Conservation (phyloP, 768 basidiomycete genomes). For the Lentinula lateritia region DNA sequence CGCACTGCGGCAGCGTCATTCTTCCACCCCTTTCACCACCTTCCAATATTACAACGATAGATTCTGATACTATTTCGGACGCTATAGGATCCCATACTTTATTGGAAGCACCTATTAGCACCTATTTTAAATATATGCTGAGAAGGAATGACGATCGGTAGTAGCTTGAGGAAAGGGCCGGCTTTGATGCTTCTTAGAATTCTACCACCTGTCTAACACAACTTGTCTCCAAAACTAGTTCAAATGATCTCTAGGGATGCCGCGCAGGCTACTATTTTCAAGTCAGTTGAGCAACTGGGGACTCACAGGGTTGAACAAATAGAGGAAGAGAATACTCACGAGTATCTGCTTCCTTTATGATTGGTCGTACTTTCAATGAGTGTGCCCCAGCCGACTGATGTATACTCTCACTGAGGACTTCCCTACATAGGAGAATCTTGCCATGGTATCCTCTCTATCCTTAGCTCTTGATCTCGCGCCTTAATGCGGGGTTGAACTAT, state of each 20-base stretch:
- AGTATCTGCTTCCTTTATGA: neutral
- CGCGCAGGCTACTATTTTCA: no score
- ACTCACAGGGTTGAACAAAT: neutral
- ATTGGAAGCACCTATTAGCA: neutral
- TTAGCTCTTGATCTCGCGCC: neutral
- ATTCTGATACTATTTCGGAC: neutral
- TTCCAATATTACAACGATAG: neutral
- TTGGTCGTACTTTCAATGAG: neutral
- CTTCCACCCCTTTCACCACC: neutral
- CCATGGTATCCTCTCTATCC: neutral
- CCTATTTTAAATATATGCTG: no score
- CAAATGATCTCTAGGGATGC: neutral
- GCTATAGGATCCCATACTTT: neutral
- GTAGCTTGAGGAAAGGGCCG: neutral
- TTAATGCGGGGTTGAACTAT: neutral
- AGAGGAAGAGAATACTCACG: neutral
- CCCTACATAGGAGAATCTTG: neutral
- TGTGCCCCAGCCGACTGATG: neutral
- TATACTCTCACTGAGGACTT: neutral
- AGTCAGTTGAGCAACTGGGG: neutral
- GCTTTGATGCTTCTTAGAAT: neutral
- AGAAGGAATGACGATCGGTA: no score
- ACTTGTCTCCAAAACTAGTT: neutral
- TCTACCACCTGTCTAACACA: neutral
- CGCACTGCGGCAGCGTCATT: neutral